A percentile compares a stretch with the other conserved stretches of the same genome.
These are phyloP conservation scores for Claviceps monticola DNA, from an alignment of 2,329 filamentous ascomycete species.

Conservation along the genomic window DNA sequence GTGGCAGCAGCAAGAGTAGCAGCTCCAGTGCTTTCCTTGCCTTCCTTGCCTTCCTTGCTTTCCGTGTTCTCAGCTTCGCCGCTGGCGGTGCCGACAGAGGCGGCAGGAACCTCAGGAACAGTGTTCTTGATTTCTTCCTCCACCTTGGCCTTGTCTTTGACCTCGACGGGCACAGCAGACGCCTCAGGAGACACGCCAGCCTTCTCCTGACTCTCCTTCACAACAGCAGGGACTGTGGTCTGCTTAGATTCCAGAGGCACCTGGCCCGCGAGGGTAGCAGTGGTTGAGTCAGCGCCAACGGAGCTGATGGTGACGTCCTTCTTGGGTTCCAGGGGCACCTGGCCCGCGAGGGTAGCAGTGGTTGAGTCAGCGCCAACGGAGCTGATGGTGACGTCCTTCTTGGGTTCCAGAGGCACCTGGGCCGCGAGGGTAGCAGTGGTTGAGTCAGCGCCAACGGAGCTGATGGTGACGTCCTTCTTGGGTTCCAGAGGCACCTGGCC, in stretches of 20 bases:
- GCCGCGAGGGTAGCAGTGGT: slow-evolving; percentile 59
- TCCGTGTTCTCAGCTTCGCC: slow-evolving; percentile 40
- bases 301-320: slow-evolving; percentile 7
- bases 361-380: slow-evolving; percentile 37
- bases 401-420: slow-evolving; percentile 49
- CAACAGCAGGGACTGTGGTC: slow-evolving; percentile 26
- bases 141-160: slow-evolving; percentile 56
- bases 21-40: slow-evolving; percentile 17
- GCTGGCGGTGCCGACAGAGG: slow-evolving; percentile 41
- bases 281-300: slow-evolving; percentile 42
- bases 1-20: slow-evolving; percentile 24
- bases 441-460: slow-evolving; percentile 28
- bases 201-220: slow-evolving; percentile 58
- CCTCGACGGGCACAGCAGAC: slow-evolving; percentile 48
- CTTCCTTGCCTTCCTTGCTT: slow-evolving; percentile 17
- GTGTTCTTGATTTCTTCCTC: slow-evolving; percentile 58
- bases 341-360: slow-evolving; percentile 53
- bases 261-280: slow-evolving; percentile 51
- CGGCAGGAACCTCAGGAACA: slow-evolving; percentile 45
- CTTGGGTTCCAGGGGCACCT: slow-evolving; percentile 49
- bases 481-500: slow-evolving; percentile 52
- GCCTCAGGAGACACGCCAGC: slow-evolving; percentile 54
- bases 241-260: slow-evolving; percentile 46
- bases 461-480: slow-evolving; percentile 13
- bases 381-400: slow-evolving; percentile 10